Evolutionary conservation across 2,329 filamentous ascomycete genomes (phyloP).

Genomic region (Penicillium decumbens): DNA sequence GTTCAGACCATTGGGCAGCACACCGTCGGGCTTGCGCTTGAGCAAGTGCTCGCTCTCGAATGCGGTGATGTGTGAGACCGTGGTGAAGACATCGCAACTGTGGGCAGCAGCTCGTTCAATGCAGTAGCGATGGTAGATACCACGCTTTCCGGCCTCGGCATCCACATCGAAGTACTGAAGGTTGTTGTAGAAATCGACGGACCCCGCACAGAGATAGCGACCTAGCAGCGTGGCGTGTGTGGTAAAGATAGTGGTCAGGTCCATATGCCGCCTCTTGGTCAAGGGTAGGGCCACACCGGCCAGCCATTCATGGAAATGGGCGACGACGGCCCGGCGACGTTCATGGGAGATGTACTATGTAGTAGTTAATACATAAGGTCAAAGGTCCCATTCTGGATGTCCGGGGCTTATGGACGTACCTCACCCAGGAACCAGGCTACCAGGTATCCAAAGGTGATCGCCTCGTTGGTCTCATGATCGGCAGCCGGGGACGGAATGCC

Average conservation of each 20-base stretch:
- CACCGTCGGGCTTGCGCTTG: slow-evolving; percentile 95
- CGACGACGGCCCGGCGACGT: slow-evolving; percentile 85
- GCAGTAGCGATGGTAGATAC: slow-evolving; percentile 97
- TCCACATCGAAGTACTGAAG: slow-evolving; percentile 96
- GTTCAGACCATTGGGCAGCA: slow-evolving; percentile 92
- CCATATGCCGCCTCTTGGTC: slow-evolving; percentile 88
- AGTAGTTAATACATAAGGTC: slow-evolving; percentile 1
- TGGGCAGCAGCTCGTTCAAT: slow-evolving; percentile 93
- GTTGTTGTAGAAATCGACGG: slow-evolving; percentile 99
- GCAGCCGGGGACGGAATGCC: slow-evolving; percentile 89
- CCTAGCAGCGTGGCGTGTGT: slow-evolving; percentile 94
- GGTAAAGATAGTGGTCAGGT: slow-evolving; percentile 96
- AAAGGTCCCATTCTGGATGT: neutral
- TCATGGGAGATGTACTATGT: slow-evolving; percentile 85
- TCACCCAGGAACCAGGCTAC: slow-evolving; percentile 98
- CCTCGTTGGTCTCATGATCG: slow-evolving; percentile 94
- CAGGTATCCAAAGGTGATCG: slow-evolving; percentile 94
- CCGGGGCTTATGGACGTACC: slow-evolving; percentile 51
- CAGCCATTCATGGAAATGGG: slow-evolving; percentile 98
- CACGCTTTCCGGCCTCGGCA: slow-evolving; percentile 91
- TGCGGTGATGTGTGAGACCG: slow-evolving; percentile 95
- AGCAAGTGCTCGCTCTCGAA: slow-evolving; percentile 97
- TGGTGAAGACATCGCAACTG: slow-evolving; percentile 93
- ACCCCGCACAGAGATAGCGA: slow-evolving; percentile 92
- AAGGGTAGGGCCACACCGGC: slow-evolving; percentile 88